These are phyloP conservation scores for Trypanosoma conorhini DNA, from an alignment of 208 protist genomes.

Conservation along the genomic window DNA sequence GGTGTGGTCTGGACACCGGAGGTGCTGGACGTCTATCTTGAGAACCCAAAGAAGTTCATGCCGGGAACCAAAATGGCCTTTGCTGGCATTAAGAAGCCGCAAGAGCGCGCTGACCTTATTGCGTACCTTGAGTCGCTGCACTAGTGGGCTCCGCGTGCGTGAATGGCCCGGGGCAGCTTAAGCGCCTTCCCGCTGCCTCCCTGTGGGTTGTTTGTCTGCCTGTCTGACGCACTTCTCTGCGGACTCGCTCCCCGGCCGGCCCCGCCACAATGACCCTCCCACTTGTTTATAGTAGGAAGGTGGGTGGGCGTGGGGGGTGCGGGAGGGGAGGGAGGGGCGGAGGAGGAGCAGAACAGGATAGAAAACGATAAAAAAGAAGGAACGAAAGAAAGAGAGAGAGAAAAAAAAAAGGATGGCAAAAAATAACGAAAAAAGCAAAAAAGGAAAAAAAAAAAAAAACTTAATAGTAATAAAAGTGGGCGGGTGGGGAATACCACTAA, in stretches of 20 bases:
- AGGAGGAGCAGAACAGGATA: too few species aligned
- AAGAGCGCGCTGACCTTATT: conserved; percentile 95
- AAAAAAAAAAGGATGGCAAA: conserved; percentile 2
- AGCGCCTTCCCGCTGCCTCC: neutral
- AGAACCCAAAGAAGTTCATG: conserved; percentile 98
- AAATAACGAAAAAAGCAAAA: conserved; percentile 11
- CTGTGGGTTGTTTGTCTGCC: neutral
- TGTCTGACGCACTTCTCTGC: neutral
- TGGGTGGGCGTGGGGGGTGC: too few species aligned
- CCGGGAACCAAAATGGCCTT: conserved; percentile 98
- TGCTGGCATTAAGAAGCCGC: conserved; percentile 93
- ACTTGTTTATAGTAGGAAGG: too few species aligned
- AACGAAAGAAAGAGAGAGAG: conserved; percentile 8
- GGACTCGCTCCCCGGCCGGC: neutral
- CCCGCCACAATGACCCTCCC: too few species aligned
- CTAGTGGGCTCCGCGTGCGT: conserved; percentile 20
- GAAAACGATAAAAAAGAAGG: neutral
- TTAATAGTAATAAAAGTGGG: conserved; percentile 1
- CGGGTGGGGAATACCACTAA: too few species aligned
- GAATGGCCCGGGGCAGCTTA: neutral
- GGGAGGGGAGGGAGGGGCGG: neutral
- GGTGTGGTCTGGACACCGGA: conserved; percentile 94
- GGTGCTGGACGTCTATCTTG: conserved; percentile 94
- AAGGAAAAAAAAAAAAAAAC: conserved; percentile 8
- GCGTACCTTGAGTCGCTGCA: conserved; percentile 91